A percentile compares a stretch with the other conserved stretches of the same genome.
Conservation (phyloP, 148 eudicot species). For the Chenopodium album region DNA sequence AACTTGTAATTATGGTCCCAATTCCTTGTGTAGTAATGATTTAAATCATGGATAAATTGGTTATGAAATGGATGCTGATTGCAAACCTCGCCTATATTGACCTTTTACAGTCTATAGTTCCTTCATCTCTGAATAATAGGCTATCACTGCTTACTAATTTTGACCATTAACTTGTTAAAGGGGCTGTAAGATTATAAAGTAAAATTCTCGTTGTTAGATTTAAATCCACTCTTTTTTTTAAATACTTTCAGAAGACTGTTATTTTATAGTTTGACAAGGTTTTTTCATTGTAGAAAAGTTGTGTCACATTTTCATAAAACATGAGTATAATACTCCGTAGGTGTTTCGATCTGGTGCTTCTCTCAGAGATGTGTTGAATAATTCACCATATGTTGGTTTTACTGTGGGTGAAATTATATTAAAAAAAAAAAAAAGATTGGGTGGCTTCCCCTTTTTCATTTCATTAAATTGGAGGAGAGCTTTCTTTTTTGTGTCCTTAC, state of each 20-base stretch:
- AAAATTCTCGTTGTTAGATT: neutral
- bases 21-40: neutral
- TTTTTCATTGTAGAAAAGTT: neutral
- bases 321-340: neutral
- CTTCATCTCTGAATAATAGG: neutral
- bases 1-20: neutral
- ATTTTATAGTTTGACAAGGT: neutral
- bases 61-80: neutral
- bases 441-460: neutral
- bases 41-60: neutral
- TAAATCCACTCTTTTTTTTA: neutral
- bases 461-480: neutral
- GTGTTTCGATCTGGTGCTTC: neutral
- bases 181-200: neutral
- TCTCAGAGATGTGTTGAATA: neutral
- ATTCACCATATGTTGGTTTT: neutral
- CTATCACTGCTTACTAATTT: neutral
- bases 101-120: neutral
- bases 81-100: neutral
- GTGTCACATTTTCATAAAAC: neutral
- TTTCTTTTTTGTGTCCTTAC: slow-evolving; percentile 5
- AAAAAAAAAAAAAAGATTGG: neutral
- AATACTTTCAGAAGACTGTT: neutral
- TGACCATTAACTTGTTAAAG: neutral
- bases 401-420: neutral